Evolutionary conservation across 495 filamentous ascomycete species (phyloP).

Genomic region (Penicillium goetzii): DNA sequence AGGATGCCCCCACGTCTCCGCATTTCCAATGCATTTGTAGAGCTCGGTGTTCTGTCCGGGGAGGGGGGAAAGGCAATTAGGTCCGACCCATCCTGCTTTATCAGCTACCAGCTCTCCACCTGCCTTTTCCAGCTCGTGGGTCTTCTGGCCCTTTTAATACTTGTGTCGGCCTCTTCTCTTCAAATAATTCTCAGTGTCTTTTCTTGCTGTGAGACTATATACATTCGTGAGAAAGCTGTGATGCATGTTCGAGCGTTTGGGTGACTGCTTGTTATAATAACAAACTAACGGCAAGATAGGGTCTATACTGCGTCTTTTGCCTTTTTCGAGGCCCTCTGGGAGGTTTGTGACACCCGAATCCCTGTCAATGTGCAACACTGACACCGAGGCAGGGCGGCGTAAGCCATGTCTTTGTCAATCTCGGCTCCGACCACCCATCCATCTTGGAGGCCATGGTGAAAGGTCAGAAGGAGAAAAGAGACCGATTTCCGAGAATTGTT

Average conservation of each 20-base stretch:
- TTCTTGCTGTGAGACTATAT: not conserved
- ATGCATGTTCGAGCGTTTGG: slow-evolving; percentile 14
- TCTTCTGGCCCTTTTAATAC: not conserved
- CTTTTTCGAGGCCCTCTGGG: slow-evolving; percentile 95
- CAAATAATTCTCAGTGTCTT: not conserved
- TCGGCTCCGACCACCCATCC: slow-evolving; percentile 91
- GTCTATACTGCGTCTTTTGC: slow-evolving; percentile 77
- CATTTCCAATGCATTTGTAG: slow-evolving; percentile 14
- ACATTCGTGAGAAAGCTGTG: not conserved
- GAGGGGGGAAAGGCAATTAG: slow-evolving; percentile 11
- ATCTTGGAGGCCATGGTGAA: slow-evolving; percentile 98
- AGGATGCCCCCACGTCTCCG: slow-evolving; percentile 25
- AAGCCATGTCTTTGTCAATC: slow-evolving; percentile 88
- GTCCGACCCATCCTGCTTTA: slow-evolving; percentile 14
- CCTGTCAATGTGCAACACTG: slow-evolving; percentile 8
- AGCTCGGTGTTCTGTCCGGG: slow-evolving; percentile 18
- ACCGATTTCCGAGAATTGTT: slow-evolving; percentile 80
- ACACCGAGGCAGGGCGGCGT: slow-evolving; percentile 68
- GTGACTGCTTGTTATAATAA: slow-evolving; percentile 1
- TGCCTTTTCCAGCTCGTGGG: not conserved
- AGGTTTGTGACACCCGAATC: slow-evolving; percentile 38
- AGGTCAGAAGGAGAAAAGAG: slow-evolving; percentile 67
- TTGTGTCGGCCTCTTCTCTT: not conserved
- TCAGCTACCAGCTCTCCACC: not conserved
- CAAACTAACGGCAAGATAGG: slow-evolving; percentile 33